These are phyloP conservation scores for Myxozyma sirexii DNA, from an alignment of 805 yeast genomes.

Conservation along the genomic window DNA sequence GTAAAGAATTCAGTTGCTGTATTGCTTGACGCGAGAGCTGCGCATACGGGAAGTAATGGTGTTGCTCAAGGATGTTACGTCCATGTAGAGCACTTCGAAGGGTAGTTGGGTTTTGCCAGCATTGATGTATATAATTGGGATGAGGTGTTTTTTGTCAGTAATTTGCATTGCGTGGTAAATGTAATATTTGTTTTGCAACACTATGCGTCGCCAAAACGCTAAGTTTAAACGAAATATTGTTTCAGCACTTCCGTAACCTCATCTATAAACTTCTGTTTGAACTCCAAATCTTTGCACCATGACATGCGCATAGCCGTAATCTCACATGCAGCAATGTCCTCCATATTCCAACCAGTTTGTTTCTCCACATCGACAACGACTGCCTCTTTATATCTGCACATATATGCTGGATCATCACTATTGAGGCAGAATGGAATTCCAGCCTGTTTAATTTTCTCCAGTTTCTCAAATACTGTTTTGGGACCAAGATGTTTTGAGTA, in stretches of 20 bases:
- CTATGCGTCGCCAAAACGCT: too few species aligned
- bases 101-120: neutral
- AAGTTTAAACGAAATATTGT: neutral
- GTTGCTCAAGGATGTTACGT: constrained; percentile 36
- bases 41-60: constrained; percentile 31
- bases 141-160: too few species aligned
- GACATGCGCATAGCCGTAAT: constrained; percentile 17
- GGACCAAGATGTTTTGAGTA: constrained; percentile 22
- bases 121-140: too few species aligned
- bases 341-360: neutral
- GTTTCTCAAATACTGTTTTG: constrained; percentile 9
- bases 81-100: constrained; percentile 31
- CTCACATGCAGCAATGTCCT: constrained; percentile 12
- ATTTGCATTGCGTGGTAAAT: too few species aligned
- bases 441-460: neutral
- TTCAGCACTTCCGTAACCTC: constrained; percentile 10
- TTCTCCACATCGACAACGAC: constrained; percentile 16
- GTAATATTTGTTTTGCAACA: too few species aligned
- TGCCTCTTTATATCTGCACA: constrained; percentile 12
- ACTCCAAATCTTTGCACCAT: constrained; percentile 20
- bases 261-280: constrained; percentile 11
- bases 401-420: constrained; percentile 27
- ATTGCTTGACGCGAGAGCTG: constrained; percentile 33
- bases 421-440: constrained; percentile 19
- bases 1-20: constrained; percentile 27